Evolutionary conservation across 2,329 filamentous ascomycete genomes (phyloP), one percentile per base, ranked within the genome.

Genomic region (Aotearoamyces nothofagi): DNA sequence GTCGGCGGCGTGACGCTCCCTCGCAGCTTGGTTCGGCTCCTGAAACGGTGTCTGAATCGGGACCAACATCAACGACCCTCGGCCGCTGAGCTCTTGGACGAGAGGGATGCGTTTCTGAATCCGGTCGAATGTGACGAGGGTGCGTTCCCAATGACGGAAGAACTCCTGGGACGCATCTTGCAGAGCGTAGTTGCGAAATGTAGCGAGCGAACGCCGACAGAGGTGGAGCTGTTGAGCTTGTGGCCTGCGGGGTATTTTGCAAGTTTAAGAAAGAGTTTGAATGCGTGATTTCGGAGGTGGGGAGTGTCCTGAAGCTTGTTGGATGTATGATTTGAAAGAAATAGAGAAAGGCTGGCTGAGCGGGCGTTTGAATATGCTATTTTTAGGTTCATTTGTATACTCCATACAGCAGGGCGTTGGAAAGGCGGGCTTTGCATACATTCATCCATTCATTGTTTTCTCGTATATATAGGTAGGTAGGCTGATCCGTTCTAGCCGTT

Each of bases 1-100:
- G 58, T 84, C 28, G 81, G 81, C 24, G 75, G 62, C 29, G 58
- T 63, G 1, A 55, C 58, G 0, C 69, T 80, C 1, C 73, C 74
- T 1, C 54, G 58, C 0, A 65, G 63, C 8, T 54, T 78, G 9
- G 50, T 78, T 17, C 55, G 63, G 16, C 78, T 73, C 0, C 60
- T 80, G 59, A 65, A 58, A 42, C 60, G 64, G 10, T 79, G 74
- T 42, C 57, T 80, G 6, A 62, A 60, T 42, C 63, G 74, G 29
- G 69, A 79, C 38, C 65, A 66, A 39, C 61, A 68, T 39, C 56
- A 68, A 45, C 61, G 75, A 1, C 73, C 73, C 3, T 74, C 73
- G 0, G 75, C 70, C 41, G 64, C 63, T 13, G 66, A 78, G 42
- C 55, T 80, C 11, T 54, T 80, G 1, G 53, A 61, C 19, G 56